These are phyloP conservation scores for Talaromyces sp. DNA, from an alignment of 2,329 filamentous ascomycete species.

Conservation along the genomic window DNA sequence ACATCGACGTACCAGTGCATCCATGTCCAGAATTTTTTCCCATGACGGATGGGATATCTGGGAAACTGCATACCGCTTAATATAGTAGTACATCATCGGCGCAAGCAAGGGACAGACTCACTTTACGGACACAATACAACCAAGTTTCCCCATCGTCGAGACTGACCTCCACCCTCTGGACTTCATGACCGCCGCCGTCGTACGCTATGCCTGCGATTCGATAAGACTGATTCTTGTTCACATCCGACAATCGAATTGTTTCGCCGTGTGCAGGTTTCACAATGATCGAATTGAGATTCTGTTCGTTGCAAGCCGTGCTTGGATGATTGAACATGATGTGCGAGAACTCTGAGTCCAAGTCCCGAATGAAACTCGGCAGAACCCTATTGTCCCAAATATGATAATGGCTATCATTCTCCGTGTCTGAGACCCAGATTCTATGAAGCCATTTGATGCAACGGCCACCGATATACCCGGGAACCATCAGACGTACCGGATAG, in stretches of 20 bases:
- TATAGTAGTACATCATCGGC: no score
- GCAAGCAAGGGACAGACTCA: conserved; percentile 19
- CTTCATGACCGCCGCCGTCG: conserved; percentile 47
- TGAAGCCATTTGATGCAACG: conserved; percentile 41
- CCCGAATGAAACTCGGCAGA: conserved; percentile 45
- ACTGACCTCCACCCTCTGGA: conserved; percentile 47
- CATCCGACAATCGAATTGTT: conserved; percentile 35
- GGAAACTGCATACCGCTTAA: conserved; percentile 34
- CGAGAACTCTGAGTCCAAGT: conserved; percentile 47
- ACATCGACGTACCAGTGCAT: conserved; percentile 50
- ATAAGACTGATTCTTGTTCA: conserved; percentile 39
- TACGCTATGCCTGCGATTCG: conserved; percentile 47
- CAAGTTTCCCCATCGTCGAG: conserved; percentile 46
- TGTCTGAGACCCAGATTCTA: conserved; percentile 37
- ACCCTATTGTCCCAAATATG: conserved; percentile 50
- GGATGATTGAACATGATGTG: conserved; percentile 46
- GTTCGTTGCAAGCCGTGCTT: conserved; percentile 46
- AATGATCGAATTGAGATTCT: conserved; percentile 48
- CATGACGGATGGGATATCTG: conserved; percentile 46
- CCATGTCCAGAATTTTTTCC: conserved; percentile 53
- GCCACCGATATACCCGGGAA: conserved; percentile 41
- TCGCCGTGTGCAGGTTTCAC: conserved; percentile 45
- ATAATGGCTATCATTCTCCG: conserved; percentile 41
- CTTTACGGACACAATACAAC: conserved; percentile 45
- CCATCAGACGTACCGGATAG: conserved; percentile 39